Evolutionary conservation across 805 yeast species (phyloP).

Genomic region (Lipomyces yamanashiensis): DNA sequence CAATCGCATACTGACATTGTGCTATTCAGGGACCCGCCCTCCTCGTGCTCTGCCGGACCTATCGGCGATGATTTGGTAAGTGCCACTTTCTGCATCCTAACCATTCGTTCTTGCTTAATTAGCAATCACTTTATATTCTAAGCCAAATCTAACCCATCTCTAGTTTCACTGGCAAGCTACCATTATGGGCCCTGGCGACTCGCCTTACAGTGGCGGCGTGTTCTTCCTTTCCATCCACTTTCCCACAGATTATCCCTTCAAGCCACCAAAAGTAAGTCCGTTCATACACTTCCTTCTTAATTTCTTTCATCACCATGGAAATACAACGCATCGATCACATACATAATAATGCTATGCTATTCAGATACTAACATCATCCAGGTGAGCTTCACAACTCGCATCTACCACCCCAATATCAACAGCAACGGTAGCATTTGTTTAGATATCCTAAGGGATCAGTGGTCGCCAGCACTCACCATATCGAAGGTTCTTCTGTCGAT

Average conservation of each 20-base stretch:
- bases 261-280: conserved; percentile 75
- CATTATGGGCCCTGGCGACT: conserved; percentile 97
- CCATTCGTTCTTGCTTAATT: background rate
- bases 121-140: background rate
- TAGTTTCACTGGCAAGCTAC: conserved; percentile 98
- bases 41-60: conserved; percentile 99
- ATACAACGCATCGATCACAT: too few relatives aligned
- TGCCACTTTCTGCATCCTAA: background rate
- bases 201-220: conserved; percentile 86
- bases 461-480: conserved; percentile 98
- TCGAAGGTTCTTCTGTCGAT: conserved; percentile 93
- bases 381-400: conserved; percentile 88
- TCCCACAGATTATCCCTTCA: conserved; percentile 99
- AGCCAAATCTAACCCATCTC: background rate
- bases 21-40: conserved; percentile 85
- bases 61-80: conserved; percentile 83
- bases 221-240: conserved; percentile 94
- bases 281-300: background rate
- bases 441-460: conserved; percentile 95
- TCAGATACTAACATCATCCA: conserved; percentile 2
- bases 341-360: background rate
- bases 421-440: conserved; percentile 94
- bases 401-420: conserved; percentile 96
- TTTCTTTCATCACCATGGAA: too few relatives aligned
- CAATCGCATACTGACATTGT: background rate